phyloP scores from a whole-genome alignment of 129 eudicot species.

The Flaveria linearis region DNA sequence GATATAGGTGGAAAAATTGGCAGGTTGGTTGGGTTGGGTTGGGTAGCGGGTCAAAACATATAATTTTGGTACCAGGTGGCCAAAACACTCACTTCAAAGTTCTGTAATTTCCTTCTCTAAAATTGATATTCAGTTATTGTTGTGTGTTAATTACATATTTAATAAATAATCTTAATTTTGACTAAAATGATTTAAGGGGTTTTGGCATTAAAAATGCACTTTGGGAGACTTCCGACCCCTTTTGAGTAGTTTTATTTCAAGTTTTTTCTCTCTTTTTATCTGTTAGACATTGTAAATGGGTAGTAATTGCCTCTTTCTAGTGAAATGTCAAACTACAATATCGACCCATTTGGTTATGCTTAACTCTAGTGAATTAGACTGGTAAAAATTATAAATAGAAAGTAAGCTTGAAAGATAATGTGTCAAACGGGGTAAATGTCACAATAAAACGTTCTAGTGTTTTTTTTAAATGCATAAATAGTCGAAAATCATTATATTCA shows the following conservation, averaged over 20 bases:
- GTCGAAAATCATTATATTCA: neutral
- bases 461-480: neutral
- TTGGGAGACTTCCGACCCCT: neutral
- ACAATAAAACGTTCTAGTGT: neutral
- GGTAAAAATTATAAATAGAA: neutral
- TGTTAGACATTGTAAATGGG: neutral
- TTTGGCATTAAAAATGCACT: conserved; percentile 6
- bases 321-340: neutral
- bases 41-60: neutral
- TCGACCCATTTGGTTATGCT: neutral
- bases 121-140: neutral
- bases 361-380: neutral
- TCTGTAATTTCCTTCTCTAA: neutral
- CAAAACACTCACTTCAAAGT: neutral
- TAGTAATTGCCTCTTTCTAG: neutral
- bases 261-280: neutral
- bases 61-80: neutral
- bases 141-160: neutral
- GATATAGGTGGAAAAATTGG: neutral
- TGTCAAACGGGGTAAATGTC: neutral
- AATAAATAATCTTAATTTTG: neutral
- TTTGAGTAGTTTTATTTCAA: neutral
- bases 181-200: neutral
- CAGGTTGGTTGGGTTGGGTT: neutral
- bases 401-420: neutral